Evolutionary conservation across 202 grass and related monocot genomes (phyloP).

Genomic region (Setaria viridis): DNA sequence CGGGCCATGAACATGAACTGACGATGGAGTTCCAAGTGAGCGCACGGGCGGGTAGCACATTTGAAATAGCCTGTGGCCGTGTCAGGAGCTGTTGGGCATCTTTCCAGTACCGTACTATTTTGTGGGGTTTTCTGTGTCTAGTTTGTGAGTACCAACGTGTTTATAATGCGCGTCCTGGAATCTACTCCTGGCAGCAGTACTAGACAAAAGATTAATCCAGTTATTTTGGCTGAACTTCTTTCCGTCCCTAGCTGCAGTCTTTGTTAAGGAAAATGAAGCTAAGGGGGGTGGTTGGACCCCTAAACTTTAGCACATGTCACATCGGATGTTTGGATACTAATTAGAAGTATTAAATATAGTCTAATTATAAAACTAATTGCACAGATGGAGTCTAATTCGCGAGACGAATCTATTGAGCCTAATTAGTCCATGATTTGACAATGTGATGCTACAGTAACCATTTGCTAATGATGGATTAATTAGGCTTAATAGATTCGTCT

Average conservation of each 20-base stretch:
- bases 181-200: not conserved
- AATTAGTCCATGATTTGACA: too few relatives aligned
- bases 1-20: not conserved
- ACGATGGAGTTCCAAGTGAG: not conserved
- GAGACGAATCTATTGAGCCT: too few relatives aligned
- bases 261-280: conserved; percentile 1
- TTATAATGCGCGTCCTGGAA: conserved; percentile 21
- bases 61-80: conserved; percentile 16
- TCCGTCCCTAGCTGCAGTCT: not conserved
- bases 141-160: conserved; percentile 7
- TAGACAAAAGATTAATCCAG: not conserved
- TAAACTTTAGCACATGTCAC: too few relatives aligned
- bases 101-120: not conserved
- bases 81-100: conserved; percentile 16
- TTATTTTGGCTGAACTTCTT: not conserved
- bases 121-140: not conserved
- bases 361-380: too few relatives aligned
- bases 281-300: too few relatives aligned
- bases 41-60: conserved; percentile 4
- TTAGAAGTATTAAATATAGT: too few relatives aligned
- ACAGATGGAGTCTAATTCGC: too few relatives aligned
- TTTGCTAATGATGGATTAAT: too few relatives aligned
- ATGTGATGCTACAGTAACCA: too few relatives aligned
- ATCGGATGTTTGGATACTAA: too few relatives aligned
- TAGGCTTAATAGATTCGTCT: too few relatives aligned